Conservation (phyloP, 441 rosid genomes). For the Aquilaria agallochum region DNA sequence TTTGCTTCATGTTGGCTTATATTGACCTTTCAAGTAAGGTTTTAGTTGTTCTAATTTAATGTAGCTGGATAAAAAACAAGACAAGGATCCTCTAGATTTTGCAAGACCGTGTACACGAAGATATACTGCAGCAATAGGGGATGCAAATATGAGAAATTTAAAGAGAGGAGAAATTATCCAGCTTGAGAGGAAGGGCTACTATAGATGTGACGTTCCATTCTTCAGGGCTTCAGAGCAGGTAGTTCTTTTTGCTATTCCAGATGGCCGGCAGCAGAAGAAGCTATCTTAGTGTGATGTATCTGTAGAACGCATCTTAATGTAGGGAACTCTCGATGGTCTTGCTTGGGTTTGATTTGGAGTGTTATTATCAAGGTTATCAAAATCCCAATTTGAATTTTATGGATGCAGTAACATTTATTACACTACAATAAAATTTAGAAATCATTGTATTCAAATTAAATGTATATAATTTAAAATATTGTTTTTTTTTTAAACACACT, state of each 20-base stretch:
- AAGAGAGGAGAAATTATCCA: conserved; percentile 70
- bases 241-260: conserved; percentile 75
- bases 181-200: conserved; percentile 96
- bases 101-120: conserved; percentile 64
- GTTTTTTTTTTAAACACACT: too few relatives aligned
- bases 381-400: too few relatives aligned
- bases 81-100: conserved; percentile 57
- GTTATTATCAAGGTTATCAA: too few relatives aligned
- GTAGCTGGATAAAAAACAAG: conserved; percentile 73
- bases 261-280: conserved; percentile 58
- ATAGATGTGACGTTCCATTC: conserved; percentile 82
- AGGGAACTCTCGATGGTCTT: too few relatives aligned
- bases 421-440: too few relatives aligned
- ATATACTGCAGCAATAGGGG: conserved; percentile 73
- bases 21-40: background rate
- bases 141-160: conserved; percentile 83
- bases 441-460: too few relatives aligned
- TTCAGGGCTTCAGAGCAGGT: conserved; percentile 60
- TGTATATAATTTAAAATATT: too few relatives aligned
- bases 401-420: too few relatives aligned
- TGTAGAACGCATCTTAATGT: too few relatives aligned
- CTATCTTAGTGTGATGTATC: too few relatives aligned
- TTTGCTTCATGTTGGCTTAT: too few relatives aligned
- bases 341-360: too few relatives aligned
- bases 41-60: conserved; percentile 8